Conservation (phyloP, 192 early-diverging fungal genomes). For the Backusella morwellensis region DNA sequence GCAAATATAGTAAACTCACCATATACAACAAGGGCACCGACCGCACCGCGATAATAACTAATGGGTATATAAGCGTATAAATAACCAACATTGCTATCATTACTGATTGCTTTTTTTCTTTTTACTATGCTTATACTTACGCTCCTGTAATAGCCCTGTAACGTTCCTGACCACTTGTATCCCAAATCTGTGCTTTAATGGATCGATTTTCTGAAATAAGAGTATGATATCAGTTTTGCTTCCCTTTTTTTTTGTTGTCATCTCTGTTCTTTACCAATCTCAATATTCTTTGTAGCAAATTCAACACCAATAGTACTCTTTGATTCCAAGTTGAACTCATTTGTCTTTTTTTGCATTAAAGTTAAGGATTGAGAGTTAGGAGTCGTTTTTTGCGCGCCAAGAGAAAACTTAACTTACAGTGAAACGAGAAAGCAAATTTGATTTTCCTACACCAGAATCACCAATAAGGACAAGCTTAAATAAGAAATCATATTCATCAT, state of each 20-base stretch:
- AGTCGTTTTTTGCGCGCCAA: neutral
- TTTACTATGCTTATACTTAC: constrained; percentile 28
- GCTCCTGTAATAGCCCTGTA: constrained; percentile 81
- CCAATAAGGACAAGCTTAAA: constrained; percentile 73
- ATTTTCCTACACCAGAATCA: constrained; percentile 54
- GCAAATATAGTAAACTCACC: constrained; percentile 57
- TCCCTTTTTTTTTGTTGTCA: neutral
- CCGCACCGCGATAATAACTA: constrained; percentile 91
- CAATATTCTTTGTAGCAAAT: constrained; percentile 49
- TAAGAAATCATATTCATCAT: constrained; percentile 57
- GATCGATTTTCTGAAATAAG: constrained; percentile 37
- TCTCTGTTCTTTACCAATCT: constrained; percentile 28
- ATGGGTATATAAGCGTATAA: constrained; percentile 7
- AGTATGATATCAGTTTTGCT: neutral
- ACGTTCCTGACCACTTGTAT: constrained; percentile 88
- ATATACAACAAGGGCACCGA: constrained; percentile 91
- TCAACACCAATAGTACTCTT: constrained; percentile 54
- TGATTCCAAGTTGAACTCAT: constrained; percentile 53
- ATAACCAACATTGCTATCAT: neutral
- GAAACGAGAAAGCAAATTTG: constrained; percentile 51
- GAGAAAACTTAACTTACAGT: constrained; percentile 25
- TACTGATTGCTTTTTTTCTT: neutral
- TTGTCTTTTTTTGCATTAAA: constrained; percentile 27
- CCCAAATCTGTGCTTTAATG: constrained; percentile 52
- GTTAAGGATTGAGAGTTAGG: neutral